A percentile compares a stretch with the other conserved stretches of the same genome.
These are phyloP conservation scores for Hypomontagnella monticulosa DNA, from an alignment of 495 filamentous ascomycete genomes.

Conservation along the genomic window DNA sequence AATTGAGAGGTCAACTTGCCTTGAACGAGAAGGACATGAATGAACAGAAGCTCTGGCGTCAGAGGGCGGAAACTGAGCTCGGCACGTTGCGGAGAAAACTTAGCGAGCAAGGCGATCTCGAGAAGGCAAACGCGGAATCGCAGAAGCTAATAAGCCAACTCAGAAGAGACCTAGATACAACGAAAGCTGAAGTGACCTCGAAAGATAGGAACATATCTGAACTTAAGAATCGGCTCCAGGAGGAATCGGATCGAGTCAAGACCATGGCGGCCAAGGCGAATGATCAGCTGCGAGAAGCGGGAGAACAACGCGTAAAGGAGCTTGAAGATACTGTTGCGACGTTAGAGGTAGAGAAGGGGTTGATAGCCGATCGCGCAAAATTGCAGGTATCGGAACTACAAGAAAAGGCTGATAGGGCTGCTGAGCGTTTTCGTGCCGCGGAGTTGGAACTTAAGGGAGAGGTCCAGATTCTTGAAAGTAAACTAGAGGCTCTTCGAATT, in stretches of 20 bases:
- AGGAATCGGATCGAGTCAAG: constrained; percentile 71
- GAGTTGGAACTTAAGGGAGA: constrained; percentile 87
- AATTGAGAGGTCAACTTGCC: constrained; percentile 69
- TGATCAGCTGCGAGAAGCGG: constrained; percentile 72
- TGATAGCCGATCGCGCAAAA: constrained; percentile 73
- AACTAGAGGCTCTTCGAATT: constrained; percentile 85
- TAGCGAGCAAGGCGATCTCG: constrained; percentile 71
- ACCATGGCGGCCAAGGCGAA: constrained; percentile 73
- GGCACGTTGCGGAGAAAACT: constrained; percentile 65
- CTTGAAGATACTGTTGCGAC: constrained; percentile 78
- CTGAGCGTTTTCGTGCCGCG: constrained; percentile 71
- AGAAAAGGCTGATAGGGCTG: constrained; percentile 77
- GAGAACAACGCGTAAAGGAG: constrained; percentile 70
- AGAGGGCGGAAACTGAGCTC: constrained; percentile 73
- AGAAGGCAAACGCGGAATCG: constrained; percentile 71
- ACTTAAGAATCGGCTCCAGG: constrained; percentile 74
- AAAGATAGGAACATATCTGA: constrained; percentile 73
- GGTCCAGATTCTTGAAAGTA: constrained; percentile 84
- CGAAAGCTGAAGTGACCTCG: constrained; percentile 71
- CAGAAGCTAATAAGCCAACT: constrained; percentile 71
- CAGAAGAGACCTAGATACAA: constrained; percentile 74
- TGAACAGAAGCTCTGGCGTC: constrained; percentile 68
- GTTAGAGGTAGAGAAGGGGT: constrained; percentile 77
- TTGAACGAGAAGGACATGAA: constrained; percentile 73
- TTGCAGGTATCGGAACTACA: constrained; percentile 74